Conservation (phyloP, 2,329 filamentous ascomycete genomes). For the Clarireedia homoeocarpa region DNA sequence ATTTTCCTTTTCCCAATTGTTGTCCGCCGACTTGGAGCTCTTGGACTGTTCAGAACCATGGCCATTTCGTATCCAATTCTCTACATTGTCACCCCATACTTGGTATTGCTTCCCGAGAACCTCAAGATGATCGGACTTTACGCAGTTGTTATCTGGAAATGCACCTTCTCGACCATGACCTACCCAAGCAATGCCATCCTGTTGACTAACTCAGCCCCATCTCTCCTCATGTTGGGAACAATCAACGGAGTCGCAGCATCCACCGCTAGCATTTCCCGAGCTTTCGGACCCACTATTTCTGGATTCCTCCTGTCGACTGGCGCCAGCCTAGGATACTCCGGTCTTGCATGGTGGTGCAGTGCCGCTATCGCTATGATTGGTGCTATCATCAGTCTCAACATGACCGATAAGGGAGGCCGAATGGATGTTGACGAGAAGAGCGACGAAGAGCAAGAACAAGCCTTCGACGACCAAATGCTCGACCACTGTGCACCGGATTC, state of each 20-base stretch:
- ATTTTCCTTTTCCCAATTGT: slow-evolving; percentile 76
- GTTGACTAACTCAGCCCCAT: slow-evolving; percentile 80
- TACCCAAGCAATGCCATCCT: slow-evolving; percentile 89
- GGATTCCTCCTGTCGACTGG: slow-evolving; percentile 79
- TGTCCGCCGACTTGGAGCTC: slow-evolving; percentile 65
- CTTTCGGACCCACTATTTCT: slow-evolving; percentile 81
- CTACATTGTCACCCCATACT: slow-evolving; percentile 82
- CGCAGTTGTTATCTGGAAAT: slow-evolving; percentile 77
- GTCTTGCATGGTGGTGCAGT: slow-evolving; percentile 89
- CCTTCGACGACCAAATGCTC: slow-evolving; percentile 22
- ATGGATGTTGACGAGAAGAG: slow-evolving; percentile 27
- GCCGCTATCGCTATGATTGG: slow-evolving; percentile 69
- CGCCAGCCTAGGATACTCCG: slow-evolving; percentile 72
- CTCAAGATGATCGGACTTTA: slow-evolving; percentile 71
- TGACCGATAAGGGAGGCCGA: slow-evolving; percentile 48
- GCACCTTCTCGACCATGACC: slow-evolving; percentile 82
- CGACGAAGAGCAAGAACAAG: slow-evolving; percentile 23
- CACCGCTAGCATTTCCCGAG: slow-evolving; percentile 79
- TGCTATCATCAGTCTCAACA: slow-evolving; percentile 65
- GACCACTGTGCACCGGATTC: slow-evolving; percentile 22
- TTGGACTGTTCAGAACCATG: slow-evolving; percentile 75
- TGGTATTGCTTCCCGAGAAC: slow-evolving; percentile 69
- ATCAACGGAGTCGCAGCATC: slow-evolving; percentile 91
- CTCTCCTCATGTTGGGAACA: slow-evolving; percentile 74
- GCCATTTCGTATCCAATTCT: slow-evolving; percentile 78